Evolutionary conservation across 139 green algal species (phyloP).

Genomic region (Zygnema circumcarinatum): DNA sequence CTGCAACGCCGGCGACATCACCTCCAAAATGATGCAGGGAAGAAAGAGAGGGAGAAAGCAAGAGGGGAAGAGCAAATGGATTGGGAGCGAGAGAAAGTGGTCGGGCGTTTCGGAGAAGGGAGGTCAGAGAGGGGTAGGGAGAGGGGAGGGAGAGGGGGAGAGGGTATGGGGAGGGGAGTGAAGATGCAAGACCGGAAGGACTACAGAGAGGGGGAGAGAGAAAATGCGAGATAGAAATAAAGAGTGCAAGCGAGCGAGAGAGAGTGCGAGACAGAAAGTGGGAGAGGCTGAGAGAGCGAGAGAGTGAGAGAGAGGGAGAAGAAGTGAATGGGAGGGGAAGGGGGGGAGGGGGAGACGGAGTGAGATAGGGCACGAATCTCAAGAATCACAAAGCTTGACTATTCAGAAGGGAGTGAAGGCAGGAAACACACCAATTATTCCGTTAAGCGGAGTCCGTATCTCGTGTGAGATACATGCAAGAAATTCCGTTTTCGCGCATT

Average conservation of each 20-base stretch:
- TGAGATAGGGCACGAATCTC: not conserved
- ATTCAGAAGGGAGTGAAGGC: too few relatives aligned
- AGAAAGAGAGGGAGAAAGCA: not conserved
- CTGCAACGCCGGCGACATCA: not conserved
- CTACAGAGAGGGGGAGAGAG: not conserved
- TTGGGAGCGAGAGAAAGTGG: not conserved
- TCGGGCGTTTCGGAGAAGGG: not conserved
- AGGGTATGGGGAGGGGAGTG: not conserved
- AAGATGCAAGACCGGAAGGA: not conserved
- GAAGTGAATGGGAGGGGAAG: not conserved
- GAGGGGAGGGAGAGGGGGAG: not conserved
- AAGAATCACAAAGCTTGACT: too few relatives aligned
- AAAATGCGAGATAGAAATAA: not conserved
- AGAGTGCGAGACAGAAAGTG: not conserved
- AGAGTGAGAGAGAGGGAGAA: not conserved
- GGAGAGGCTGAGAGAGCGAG: not conserved
- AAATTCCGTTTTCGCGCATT: slow-evolving; percentile 4
- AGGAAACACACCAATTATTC: slow-evolving; percentile 29
- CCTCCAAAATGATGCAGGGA: not conserved
- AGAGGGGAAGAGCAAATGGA: not conserved
- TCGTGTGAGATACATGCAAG: slow-evolving; percentile 14
- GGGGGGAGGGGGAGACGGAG: not conserved
- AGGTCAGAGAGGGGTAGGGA: not conserved
- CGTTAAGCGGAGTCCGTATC: slow-evolving; percentile 21
- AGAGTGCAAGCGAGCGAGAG: not conserved